These are phyloP conservation scores for Chrysophaeum taylorii DNA, from an alignment of 352 stramenopile species.

Conservation along the genomic window DNA sequence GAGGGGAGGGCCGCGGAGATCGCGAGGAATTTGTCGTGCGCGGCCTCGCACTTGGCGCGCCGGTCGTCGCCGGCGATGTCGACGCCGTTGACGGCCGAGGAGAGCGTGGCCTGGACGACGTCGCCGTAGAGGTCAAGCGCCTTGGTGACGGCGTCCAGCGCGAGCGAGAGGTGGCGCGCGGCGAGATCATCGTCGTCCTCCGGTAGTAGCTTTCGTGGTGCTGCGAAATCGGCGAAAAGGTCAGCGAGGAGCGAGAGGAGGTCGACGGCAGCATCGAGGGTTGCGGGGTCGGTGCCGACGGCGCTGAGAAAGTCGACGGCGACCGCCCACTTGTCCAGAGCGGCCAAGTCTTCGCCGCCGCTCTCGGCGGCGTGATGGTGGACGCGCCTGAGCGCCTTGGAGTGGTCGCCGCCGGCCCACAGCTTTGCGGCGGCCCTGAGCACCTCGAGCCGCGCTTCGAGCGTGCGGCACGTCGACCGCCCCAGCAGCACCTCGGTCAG, in stretches of 20 bases:
- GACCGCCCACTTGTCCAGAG: not conserved
- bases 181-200: not conserved
- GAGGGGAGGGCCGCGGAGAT: too few relatives aligned
- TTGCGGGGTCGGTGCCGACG: not conserved
- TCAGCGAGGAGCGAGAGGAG: not conserved
- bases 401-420: too few relatives aligned
- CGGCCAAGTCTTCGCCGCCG: not conserved
- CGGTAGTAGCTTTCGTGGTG: too few relatives aligned
- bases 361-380: not conserved
- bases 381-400: too few relatives aligned
- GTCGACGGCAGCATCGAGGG: not conserved
- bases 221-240: not conserved
- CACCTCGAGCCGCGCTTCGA: too few relatives aligned
- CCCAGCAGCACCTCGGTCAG: too few relatives aligned
- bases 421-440: too few relatives aligned
- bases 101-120: not conserved
- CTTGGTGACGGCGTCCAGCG: not conserved
- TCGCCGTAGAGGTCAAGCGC: not conserved
- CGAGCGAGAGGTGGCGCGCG: not conserved
- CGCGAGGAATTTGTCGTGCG: not conserved
- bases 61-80: not conserved
- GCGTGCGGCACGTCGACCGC: too few relatives aligned
- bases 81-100: not conserved
- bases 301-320: not conserved
- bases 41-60: not conserved